Conservation (phyloP, 2,329 filamentous ascomycete species). For the Didymella segeticola region DNA sequence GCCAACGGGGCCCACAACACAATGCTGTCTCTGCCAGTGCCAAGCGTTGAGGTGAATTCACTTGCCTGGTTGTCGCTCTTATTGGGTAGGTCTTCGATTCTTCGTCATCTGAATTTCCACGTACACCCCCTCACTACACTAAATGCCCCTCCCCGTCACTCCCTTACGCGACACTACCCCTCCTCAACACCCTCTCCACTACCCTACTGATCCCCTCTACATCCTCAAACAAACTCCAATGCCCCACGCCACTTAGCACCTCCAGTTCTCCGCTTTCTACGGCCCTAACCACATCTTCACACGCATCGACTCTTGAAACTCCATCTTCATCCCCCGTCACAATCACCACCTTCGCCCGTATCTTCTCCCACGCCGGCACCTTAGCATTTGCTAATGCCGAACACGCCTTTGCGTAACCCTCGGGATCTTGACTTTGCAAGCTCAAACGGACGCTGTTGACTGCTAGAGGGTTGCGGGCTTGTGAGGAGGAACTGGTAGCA, state of each 20-base stretch:
- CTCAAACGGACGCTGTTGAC: constrained; percentile 53
- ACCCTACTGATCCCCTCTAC: constrained; percentile 43
- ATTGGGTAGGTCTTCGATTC: neutral
- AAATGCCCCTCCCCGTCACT: neutral
- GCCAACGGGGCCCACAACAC: neutral
- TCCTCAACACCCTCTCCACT: constrained; percentile 23
- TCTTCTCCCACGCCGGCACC: constrained; percentile 42
- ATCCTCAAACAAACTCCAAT: constrained; percentile 62
- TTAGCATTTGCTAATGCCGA: constrained; percentile 55
- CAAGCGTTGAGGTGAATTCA: neutral
- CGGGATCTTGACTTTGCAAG: constrained; percentile 57
- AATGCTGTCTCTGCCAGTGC: neutral
- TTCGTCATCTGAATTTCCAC: too few relatives aligned
- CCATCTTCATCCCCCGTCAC: constrained; percentile 57
- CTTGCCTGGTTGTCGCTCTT: neutral
- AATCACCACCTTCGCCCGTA: constrained; percentile 40
- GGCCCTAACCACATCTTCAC: constrained; percentile 40
- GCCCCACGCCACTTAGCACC: constrained; percentile 53
- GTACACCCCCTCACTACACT: too few relatives aligned
- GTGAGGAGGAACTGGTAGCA: constrained; percentile 49
- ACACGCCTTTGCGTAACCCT: constrained; percentile 64
- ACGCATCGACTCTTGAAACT: constrained; percentile 48
- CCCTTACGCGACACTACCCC: neutral
- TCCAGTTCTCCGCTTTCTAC: constrained; percentile 32
- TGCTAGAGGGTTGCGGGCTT: constrained; percentile 50